Percentiles rank a stretch among this genome's conserved stretches.
phyloP scores from a whole-genome alignment of 2,329 filamentous ascomycete genomes.

The Calonectria henricotiae region DNA sequence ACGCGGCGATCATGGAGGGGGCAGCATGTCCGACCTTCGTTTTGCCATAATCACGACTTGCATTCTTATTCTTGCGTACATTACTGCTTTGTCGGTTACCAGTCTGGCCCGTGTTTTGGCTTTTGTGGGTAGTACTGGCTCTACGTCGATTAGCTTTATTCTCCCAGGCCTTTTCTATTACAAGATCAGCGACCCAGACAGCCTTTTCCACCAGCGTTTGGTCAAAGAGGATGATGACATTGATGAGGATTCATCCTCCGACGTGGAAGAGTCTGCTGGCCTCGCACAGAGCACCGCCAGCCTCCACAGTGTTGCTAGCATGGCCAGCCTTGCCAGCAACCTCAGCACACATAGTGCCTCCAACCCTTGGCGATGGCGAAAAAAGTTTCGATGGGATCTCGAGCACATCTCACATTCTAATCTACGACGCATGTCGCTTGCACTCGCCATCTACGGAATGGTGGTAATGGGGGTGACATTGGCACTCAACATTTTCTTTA shows the following conservation, averaged over 20 bases:
- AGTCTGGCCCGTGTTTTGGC: slow-evolving; percentile 93
- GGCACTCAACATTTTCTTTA: slow-evolving; percentile 87
- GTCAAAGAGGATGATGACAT: slow-evolving; percentile 93
- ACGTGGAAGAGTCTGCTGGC: slow-evolving; percentile 66
- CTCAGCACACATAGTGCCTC: slow-evolving; percentile 49
- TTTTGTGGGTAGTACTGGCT: slow-evolving; percentile 95
- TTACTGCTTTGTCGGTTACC: slow-evolving; percentile 91
- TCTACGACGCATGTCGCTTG: slow-evolving; percentile 82
- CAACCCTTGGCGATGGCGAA: slow-evolving; percentile 67
- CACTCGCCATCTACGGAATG: slow-evolving; percentile 85
- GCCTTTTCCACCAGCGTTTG: slow-evolving; percentile 86
- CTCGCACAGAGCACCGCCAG: slow-evolving; percentile 66
- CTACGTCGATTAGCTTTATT: slow-evolving; percentile 97
- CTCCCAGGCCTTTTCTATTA: slow-evolving; percentile 98
- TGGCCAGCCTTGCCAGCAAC: slow-evolving; percentile 57
- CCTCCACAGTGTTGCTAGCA: slow-evolving; percentile 62
- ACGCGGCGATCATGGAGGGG: slow-evolving; percentile 69
- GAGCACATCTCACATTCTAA: slow-evolving; percentile 76
- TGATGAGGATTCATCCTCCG: slow-evolving; percentile 70
- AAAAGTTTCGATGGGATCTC: slow-evolving; percentile 73
- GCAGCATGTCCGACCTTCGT: slow-evolving; percentile 85
- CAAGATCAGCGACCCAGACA: slow-evolving; percentile 94
- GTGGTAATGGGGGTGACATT: slow-evolving; percentile 93
- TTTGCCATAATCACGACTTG: slow-evolving; percentile 92
- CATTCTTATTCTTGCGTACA: slow-evolving; percentile 88